Base-by-base conservation (phyloP, 2,329 filamentous ascomycete genomes). In the Pestalotiopsis sp. region DNA sequence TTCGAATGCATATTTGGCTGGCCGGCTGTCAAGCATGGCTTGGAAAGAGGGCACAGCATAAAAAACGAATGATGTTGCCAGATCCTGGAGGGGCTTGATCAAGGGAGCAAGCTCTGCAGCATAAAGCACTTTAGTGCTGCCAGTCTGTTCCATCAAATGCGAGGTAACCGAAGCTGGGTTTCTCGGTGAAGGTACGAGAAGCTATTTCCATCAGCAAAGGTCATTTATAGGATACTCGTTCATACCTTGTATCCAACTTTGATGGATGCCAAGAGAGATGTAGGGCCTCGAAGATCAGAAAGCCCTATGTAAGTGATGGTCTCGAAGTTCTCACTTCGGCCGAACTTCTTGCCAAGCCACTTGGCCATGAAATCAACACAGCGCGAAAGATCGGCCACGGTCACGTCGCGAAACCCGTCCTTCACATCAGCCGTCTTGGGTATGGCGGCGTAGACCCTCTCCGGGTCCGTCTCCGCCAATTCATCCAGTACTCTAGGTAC, bases 181-280 rank as follows among this genome's bases (percentile, higher is more conserved):
- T 2, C 72, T 65, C 4, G 71, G 72, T 7, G 72, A 74, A 6
- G 69, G 70, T 2, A 71, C 25, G 2, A 74, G 60, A 20, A 73
- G 65, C 70, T 74, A 25, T 56, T 13, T 12, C 36, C 20, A 58
- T 68, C 36, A 40, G 62, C 41, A 23, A 25, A 41, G 12, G 12
- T 14, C 6, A 12, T 49, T 5, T 11, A 2, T 38, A 49, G 13
- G 13, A 25, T 4, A 12, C 38, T 17, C 57, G 11, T 17, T 59
- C 45, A 17, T 23, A 73, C 78, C 52, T 78, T 79, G 59, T 80
- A 79, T 3, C 79, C 80, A 49, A 75, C 76, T 69, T 81, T 81
- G 60, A 80, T 76, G 41, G 73, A 76, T 6, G 78, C 80, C 36
- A 79, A 68, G 7, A 80, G 68, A 4, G 74, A 71, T 45, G 79